Percentiles rank a stretch among this genome's conserved stretches.
phyloP scores from a whole-genome alignment of 176 grass and related monocot genomes.

The Eleusine coracana region DNA sequence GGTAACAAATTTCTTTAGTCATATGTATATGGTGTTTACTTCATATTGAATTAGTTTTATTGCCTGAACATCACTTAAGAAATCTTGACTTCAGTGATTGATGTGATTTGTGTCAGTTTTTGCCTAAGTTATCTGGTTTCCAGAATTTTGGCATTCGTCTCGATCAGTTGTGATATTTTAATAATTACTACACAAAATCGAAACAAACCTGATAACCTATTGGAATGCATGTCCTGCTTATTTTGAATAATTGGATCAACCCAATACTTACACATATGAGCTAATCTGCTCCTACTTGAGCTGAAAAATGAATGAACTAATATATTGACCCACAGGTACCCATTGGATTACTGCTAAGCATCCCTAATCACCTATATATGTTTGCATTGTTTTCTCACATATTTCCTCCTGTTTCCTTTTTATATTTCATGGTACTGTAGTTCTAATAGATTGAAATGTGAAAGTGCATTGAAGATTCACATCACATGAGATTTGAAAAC shows the following conservation, averaged over 20 bases:
- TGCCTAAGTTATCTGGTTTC: background rate
- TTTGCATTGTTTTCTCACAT: background rate
- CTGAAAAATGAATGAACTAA: background rate
- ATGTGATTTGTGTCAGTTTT: background rate
- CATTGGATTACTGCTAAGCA: background rate
- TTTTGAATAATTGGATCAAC: background rate
- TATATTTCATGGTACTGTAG: background rate
- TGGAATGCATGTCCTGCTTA: background rate
- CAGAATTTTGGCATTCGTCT: background rate
- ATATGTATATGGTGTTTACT: background rate
- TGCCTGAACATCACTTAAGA: background rate
- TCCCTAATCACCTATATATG: background rate
- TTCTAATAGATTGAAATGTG: constrained; percentile 2
- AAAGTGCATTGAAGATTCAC: background rate
- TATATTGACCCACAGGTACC: background rate
- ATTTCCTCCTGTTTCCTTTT: background rate
- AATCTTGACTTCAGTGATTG: background rate
- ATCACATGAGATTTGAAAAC: background rate
- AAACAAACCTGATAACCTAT: background rate
- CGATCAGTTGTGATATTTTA: background rate
- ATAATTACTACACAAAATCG: background rate
- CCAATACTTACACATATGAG: background rate
- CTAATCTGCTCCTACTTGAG: background rate
- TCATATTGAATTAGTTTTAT: background rate
- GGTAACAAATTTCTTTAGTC: background rate